Evolutionary conservation across 2,329 filamentous ascomycete species (phyloP), one percentile per base, ranked within the genome.

Genomic region (Diaporthe vexans): DNA sequence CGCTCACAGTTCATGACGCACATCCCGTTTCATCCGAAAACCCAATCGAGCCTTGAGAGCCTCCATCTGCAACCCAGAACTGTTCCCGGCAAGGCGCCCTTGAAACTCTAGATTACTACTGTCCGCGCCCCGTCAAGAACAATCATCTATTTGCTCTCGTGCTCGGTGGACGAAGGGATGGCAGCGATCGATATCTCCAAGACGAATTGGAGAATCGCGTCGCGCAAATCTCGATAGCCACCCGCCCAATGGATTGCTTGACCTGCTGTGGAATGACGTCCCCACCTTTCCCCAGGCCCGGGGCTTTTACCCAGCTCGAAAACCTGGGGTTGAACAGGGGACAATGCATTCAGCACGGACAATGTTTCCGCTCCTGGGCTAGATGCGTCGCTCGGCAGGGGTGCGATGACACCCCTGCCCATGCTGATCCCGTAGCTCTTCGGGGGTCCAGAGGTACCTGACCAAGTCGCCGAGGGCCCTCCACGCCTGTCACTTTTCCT

Each of bases 1-100:
- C 9, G 19, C 4, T n/a, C 59, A 35, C 59, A 6, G 46, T 52
- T 67, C 63, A 40, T 67, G 63, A 67, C 63, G 63, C 63, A 67
- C 46, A 67, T 52, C 24, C 46, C 63, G 63, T 67, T 67, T 67
- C 63, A 67, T 67, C 63, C 63, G 46, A 35, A 67, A 67, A 67
- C 46, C 63, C 63, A 67, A 52, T 67, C 63, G 63, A 52, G 63
- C 63, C 46, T 24, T 37, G 46, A 19, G 29, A 67, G 46, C 11
- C 21, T 24, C 46, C 61, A 67, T 67, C n/a, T 67, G 61, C 43
- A 52, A 35, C 43, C 37, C 29, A 37, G 46, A 24, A 29, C 24
- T 17, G 43, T 24, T 35, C 7, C 29, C 13, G 46, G 46, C 29
- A 26, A 26, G 29, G 13, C 43, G 46, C 63, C 29, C 46, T 37